Evolutionary conservation across 345 rosid genomes (phyloP), one percentile per base, ranked within the genome.

Genomic region (Arabidopsis arenosa): DNA sequence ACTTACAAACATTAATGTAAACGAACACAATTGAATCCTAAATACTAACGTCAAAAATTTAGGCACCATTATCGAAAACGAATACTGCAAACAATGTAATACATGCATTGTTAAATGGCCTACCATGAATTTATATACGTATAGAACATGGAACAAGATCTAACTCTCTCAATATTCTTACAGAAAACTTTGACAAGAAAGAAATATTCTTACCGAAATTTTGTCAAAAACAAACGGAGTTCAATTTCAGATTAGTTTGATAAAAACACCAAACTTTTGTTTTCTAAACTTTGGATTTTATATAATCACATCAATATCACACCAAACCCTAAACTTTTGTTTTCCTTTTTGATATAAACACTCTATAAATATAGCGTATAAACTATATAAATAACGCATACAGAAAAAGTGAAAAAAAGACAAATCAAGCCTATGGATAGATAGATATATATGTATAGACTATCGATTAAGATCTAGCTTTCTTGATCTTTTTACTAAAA

Each of bases 401-500:
- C 23, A 11, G 26, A 14, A 32, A 0, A 9, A 26, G 9, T 10
- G n/a, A 4, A 2, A 28, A 67, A 23, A 23, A 23, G 26, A 68
- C 5, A 41, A 63, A 47, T 26, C 40, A 68, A 66, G 47, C 35
- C 40, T 64, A 64, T 44, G 9, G 26, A 64, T 47, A 44, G 23
- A 51, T 32, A 44, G 23, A 51, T 21, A 37, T 37, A 39, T 61
- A 36, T 43, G 32, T 45, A 64, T 5, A 11, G 32, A 30, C 49
- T 47, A 33, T 15, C 6, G 48, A n/a, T 78, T 60, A 78, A 72
- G 56, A 59, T 77, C 81, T 83, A 71, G 81, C 83, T 85, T 86
- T 90, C 87, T 84, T 90, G 40, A 85, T 83, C 82, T 81, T 85
- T 1, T 83, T 80, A 52, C 88, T 87, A 51, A 88, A 82, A 81